Evolutionary conservation across 2,329 filamentous ascomycete genomes (phyloP).

Genomic region (Grosmannia huntii): DNA sequence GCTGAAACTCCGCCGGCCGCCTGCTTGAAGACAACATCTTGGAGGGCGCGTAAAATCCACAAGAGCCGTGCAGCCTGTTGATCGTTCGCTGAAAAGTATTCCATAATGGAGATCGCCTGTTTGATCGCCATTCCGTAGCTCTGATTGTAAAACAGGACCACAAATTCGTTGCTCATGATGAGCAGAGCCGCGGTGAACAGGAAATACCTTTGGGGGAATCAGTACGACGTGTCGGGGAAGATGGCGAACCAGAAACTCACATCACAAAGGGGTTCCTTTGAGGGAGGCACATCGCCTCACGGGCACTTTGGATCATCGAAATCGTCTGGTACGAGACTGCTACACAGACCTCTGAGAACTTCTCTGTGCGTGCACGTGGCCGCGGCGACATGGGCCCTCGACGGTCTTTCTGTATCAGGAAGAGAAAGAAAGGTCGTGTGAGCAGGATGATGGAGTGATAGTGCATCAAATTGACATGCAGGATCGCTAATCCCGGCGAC

Average conservation of each 20-base stretch:
- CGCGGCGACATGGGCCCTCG: conserved; percentile 14
- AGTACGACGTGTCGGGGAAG: conserved; percentile 1
- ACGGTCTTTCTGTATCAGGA: conserved; percentile 29
- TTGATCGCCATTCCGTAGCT: conserved; percentile 26
- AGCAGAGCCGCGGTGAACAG: conserved; percentile 42
- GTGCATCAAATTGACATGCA: conserved; percentile 50
- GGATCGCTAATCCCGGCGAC: conserved; percentile 35
- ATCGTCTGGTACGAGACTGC: conserved; percentile 37
- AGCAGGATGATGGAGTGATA: conserved; percentile 51
- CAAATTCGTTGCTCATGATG: conserved; percentile 44
- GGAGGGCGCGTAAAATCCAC: conserved; percentile 37
- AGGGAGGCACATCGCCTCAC: conserved; percentile 31
- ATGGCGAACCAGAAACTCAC: conserved; percentile 24
- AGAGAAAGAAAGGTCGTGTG: conserved; percentile 51
- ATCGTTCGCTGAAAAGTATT: conserved; percentile 34
- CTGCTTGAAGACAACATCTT: conserved; percentile 24
- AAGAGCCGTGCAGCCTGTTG: conserved; percentile 34
- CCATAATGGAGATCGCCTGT: conserved; percentile 34
- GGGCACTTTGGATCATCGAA: conserved; percentile 30
- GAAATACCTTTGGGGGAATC: conserved; percentile 31
- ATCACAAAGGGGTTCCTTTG: conserved; percentile 42
- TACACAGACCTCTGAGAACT: conserved; percentile 38
- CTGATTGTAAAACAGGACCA: conserved; percentile 31
- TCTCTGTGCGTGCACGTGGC: conserved; percentile 18
- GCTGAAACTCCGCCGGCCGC: conserved; percentile 10